Conservation (phyloP, 73 alveolate species). For the Tetrahymena thermophila region DNA sequence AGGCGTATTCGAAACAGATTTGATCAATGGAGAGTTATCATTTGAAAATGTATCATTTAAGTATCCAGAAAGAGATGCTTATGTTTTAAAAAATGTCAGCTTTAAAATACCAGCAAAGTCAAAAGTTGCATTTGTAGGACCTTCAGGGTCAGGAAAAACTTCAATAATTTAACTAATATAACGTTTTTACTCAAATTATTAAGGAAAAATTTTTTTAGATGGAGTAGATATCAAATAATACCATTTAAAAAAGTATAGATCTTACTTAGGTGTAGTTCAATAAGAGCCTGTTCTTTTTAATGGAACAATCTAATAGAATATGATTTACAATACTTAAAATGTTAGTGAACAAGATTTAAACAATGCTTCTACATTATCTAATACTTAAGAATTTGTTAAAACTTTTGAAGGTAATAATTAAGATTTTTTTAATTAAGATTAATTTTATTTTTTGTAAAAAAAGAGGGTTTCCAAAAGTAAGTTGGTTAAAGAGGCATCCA, state of each 20-base stretch:
- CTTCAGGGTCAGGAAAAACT: slow-evolving; percentile 73
- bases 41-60: slow-evolving; percentile 61
- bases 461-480: slow-evolving; percentile 44
- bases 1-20: background rate
- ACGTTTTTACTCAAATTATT: slow-evolving; percentile 90
- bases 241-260: slow-evolving; percentile 63
- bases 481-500: slow-evolving; percentile 60
- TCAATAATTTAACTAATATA: slow-evolving; percentile 82
- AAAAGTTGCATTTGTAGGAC: slow-evolving; percentile 60
- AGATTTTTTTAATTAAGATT: background rate
- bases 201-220: slow-evolving; percentile 77
- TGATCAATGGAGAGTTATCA: slow-evolving; percentile 42
- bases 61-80: slow-evolving; percentile 55
- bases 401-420: slow-evolving; percentile 22
- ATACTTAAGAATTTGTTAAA: slow-evolving; percentile 51
- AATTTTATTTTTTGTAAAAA: background rate
- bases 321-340: slow-evolving; percentile 59
- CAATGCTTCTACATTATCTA: slow-evolving; percentile 52
- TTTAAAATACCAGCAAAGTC: background rate
- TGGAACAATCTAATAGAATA: slow-evolving; percentile 78
- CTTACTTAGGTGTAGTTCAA: slow-evolving; percentile 81
- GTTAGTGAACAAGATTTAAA: slow-evolving; percentile 59
- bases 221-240: slow-evolving; percentile 75
- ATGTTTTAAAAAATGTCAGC: background rate
- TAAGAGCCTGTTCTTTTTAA: slow-evolving; percentile 92